Conservation (phyloP, 306 rosid genomes). For the Mimosa pudica region DNA sequence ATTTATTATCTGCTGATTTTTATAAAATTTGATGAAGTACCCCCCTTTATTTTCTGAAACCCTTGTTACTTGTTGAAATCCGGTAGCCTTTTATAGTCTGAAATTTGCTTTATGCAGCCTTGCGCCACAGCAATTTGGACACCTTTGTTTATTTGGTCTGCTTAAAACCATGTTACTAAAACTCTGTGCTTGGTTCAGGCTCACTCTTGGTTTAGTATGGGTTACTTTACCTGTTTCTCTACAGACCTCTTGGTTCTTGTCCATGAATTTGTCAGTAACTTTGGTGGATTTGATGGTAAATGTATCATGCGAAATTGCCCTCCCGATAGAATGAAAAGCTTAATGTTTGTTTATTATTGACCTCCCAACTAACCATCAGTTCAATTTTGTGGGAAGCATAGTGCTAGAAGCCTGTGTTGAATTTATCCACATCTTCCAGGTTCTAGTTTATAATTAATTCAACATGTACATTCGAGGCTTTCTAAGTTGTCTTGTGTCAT, state of each 20-base stretch:
- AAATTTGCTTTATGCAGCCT: neutral
- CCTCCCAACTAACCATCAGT: neutral
- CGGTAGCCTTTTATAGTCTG: neutral
- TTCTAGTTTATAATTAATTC: neutral
- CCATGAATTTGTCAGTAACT: neutral
- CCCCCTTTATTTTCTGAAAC: neutral
- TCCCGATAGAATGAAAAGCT: too few relatives aligned
- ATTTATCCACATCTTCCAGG: neutral
- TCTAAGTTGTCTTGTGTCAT: neutral
- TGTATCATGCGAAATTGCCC: neutral
- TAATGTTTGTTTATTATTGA: neutral
- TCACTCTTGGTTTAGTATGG: neutral
- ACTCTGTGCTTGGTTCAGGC: neutral
- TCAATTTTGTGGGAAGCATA: neutral
- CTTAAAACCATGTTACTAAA: neutral
- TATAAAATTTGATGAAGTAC: neutral
- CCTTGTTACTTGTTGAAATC: neutral
- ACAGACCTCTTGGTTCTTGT: neutral
- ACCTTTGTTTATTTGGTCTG: neutral
- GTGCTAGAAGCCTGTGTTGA: neutral
- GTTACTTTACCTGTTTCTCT: neutral
- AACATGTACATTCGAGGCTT: neutral
- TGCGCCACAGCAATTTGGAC: neutral
- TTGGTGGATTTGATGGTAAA: neutral
- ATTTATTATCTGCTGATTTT: slow-evolving; percentile 1